phyloP scores from a whole-genome alignment of 1,284 basidiomycete species.

The Cryptococcus sp. region DNA sequence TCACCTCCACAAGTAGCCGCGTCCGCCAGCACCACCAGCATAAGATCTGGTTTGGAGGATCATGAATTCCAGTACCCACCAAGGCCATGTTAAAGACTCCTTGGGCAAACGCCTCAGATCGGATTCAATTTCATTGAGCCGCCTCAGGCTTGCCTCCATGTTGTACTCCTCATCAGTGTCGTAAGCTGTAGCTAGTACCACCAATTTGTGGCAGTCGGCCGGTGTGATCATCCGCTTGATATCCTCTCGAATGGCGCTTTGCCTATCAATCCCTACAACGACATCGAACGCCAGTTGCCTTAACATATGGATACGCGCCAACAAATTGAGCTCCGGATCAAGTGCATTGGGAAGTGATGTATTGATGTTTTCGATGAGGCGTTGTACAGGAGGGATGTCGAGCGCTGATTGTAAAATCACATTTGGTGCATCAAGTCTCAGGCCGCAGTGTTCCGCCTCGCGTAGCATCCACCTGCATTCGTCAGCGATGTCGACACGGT shows the following conservation, averaged over 20 bases:
- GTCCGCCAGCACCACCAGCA: constrained; percentile 2
- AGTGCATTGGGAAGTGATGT: no score
- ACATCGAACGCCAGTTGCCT: neutral
- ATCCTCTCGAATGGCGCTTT: neutral
- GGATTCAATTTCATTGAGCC: neutral
- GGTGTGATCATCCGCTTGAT: constrained; percentile 8
- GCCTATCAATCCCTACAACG: constrained; percentile 7
- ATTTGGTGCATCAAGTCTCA: constrained; percentile 20
- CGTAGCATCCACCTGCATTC: constrained; percentile 42
- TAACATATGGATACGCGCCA: constrained; percentile 2
- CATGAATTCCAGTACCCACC: constrained; percentile 18
- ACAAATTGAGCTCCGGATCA: neutral
- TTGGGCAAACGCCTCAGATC: constrained; percentile 12
- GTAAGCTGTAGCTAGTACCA: constrained; percentile 11
- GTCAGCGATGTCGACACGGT: no score
- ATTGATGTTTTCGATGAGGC: neutral
- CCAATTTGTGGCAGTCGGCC: constrained; percentile 3
- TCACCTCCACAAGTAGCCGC: constrained; percentile 10
- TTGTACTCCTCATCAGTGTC: constrained; percentile 4
- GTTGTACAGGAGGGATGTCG: neutral
- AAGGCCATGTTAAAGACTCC: constrained; percentile 13
- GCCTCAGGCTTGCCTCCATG: neutral
- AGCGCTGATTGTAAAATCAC: constrained; percentile 16
- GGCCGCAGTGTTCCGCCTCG: constrained; percentile 32
- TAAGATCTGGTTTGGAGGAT: constrained; percentile 21